Evolutionary conservation across 805 yeast genomes (phyloP).

Genomic region (Blastobotrys muscicola): DNA sequence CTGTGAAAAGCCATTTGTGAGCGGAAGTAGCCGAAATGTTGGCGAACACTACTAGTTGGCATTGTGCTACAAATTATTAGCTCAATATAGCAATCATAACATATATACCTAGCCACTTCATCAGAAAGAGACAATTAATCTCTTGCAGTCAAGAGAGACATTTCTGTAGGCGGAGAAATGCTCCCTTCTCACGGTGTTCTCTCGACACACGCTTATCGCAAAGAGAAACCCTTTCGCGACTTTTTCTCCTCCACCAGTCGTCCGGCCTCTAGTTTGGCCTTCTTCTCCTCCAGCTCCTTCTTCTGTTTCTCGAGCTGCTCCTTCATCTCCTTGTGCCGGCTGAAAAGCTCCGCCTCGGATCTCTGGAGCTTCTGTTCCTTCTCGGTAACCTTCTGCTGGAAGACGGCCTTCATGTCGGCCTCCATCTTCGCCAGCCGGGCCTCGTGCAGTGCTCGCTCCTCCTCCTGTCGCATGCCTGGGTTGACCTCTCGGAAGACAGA

Average conservation of each 20-base stretch:
- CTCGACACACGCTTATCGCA: slow-evolving; percentile 5
- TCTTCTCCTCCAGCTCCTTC: slow-evolving; percentile 83
- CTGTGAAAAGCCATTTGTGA: no score
- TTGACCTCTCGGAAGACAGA: slow-evolving; percentile 91
- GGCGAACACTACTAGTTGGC: no score
- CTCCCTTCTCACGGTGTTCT: not conserved
- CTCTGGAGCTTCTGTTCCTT: slow-evolving; percentile 96
- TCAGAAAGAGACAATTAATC: no score
- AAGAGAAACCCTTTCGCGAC: slow-evolving; percentile 21
- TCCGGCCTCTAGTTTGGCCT: slow-evolving; percentile 46
- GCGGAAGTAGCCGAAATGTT: no score
- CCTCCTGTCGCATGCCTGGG: slow-evolving; percentile 86
- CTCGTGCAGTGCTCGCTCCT: slow-evolving; percentile 86
- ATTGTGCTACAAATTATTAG: no score
- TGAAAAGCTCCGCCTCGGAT: slow-evolving; percentile 91
- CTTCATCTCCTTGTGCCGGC: slow-evolving; percentile 95
- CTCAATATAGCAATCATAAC: no score
- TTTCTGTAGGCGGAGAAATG: not conserved
- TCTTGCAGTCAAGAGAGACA: not conserved
- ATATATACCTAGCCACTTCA: no score
- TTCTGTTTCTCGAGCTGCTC: slow-evolving; percentile 85
- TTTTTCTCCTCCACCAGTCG: slow-evolving; percentile 22
- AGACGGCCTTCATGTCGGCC: slow-evolving; percentile 90
- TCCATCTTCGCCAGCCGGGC: slow-evolving; percentile 91
- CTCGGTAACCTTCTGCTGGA: slow-evolving; percentile 91